Evolutionary conservation across 164 flowering plant genomes (phyloP).

Genomic region (Piper betle): DNA sequence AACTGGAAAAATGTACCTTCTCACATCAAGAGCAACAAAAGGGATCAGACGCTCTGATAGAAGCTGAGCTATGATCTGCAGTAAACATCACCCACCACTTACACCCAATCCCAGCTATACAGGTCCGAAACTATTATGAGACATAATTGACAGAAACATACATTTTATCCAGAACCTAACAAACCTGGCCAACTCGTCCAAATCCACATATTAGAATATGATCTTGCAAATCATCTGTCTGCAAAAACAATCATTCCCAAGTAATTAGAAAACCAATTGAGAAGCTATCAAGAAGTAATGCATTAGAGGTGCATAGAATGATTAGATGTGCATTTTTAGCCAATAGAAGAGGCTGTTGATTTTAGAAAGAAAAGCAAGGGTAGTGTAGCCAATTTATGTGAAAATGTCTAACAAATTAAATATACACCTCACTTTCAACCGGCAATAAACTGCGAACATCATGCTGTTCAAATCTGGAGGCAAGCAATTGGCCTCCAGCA

Average conservation of each 20-base stretch:
- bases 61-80: constrained; percentile 96
- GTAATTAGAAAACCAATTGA: not conserved
- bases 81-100: not conserved
- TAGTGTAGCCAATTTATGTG: not conserved
- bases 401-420: not conserved
- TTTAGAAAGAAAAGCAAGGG: not conserved
- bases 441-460: constrained; percentile 95
- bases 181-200: constrained; percentile 99
- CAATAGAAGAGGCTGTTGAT: not conserved
- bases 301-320: not conserved
- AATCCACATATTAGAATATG: constrained; percentile 99
- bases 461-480: constrained; percentile 91
- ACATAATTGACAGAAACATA: not conserved
- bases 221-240: constrained; percentile 99
- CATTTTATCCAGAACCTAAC: not conserved
- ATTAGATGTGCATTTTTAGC: not conserved
- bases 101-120: no score
- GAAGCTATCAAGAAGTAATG: not conserved
- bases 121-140: not conserved
- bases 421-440: constrained; percentile 87
- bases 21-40: constrained; percentile 98
- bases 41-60: constrained; percentile 96
- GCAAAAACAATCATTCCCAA: constrained; percentile 16
- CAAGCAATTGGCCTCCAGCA: constrained; percentile 96
- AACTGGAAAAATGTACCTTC: constrained; percentile 45